Evolutionary conservation across 305 asterid species (phyloP), one percentile per base, ranked within the genome.

Genomic region (Coffea humblotiana): DNA sequence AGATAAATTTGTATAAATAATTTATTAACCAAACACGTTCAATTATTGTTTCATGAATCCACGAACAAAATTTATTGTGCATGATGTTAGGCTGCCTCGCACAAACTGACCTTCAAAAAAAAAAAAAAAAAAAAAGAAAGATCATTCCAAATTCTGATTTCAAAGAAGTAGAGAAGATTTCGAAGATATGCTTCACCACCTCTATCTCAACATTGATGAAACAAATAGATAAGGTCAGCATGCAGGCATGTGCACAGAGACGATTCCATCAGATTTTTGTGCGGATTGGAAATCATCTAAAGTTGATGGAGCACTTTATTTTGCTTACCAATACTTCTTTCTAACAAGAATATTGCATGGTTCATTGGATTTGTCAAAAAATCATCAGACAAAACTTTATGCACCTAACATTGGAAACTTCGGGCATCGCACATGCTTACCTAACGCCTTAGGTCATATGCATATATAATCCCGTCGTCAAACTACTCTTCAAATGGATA

Each of bases 301-400:
- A 60, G 66, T 60, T 60, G 66, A 21, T 60, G n/a, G 66, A n/a
- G 13, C 66, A 72, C 48, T 49, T 15, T 16, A 7, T 51, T 72
- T 60, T 60, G 27, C 48, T 72, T 25, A 40, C 67, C 70, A 79
- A 61, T 72, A 56, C 13, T 19, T 18, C 16, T 25, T 40, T 35
- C 72, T 18, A 49, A n/a, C 35, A 43, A 54, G 56, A 69, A 58
- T 37, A 37, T 37, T 37, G 43, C 43, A 37, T 7, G 83, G 72
- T 69, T 80, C 79, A 75, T 75, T 75, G 76, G 79, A 75, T 54
- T 80, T 68, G 80, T 67, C 80, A 75, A 67, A 80, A 64, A 58
- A 80, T 40, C 72, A 27, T 12, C n/a, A 52, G 71, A 45, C 60
- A 63, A 75, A 68, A n/a, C 40, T 67, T 69, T 60, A 16, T 23